Base-by-base conservation (phyloP, 2,329 filamentous ascomycete genomes). In the Neofusicoccum ribis region DNA sequence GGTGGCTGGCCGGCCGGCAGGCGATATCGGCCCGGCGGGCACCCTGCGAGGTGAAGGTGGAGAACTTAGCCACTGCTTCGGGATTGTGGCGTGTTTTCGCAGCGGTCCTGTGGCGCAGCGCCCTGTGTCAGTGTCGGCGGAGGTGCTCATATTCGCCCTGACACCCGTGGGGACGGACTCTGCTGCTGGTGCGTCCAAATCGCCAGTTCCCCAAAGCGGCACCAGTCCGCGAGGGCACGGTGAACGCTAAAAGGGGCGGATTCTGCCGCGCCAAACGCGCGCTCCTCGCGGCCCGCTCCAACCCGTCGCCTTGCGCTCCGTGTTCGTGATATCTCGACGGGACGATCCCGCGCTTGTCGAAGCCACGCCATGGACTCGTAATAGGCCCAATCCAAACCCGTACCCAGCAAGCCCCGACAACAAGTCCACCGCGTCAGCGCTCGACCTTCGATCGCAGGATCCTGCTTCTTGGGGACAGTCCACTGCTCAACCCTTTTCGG, bases 11-110 rank as follows among this genome's bases (percentile, higher is more conserved):
- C 54, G 52, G 52, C 54, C 20, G 54, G 39, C 56, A 47, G 31
- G 56, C 56, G 41, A 60, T 39, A 60, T 60, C 56, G 56, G 56
- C 56, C 56, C 56, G 56, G 20, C 56, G 56, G 12, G 52, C 39
- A n/a, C 50, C 15, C 34, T 52, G 31, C 50, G 37, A 37, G 37
- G 31, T 23, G 20, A 23, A 23, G 20, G 54, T 46, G 54, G 39
- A 59, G 54, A 59, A 34, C 27, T 34, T 17, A 47, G 56, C 56
- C 56, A 60, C 43, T 34, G 41, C 41, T 2, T 1, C 17, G 56
- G 41, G 27, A 34, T 23, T 60, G 41, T 60, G 43, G 56, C 56
- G 31, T 60, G 41, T 47, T 59, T 34, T 34, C 11, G 39, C 20
- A 43, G 15, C 12, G 8, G 20, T 7, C 11, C 20, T 56, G 52